A percentile compares a stretch with the other conserved stretches of the same genome.
phyloP scores from a whole-genome alignment of 768 basidiomycete genomes.

The Auriscalpium microsporum region DNA sequence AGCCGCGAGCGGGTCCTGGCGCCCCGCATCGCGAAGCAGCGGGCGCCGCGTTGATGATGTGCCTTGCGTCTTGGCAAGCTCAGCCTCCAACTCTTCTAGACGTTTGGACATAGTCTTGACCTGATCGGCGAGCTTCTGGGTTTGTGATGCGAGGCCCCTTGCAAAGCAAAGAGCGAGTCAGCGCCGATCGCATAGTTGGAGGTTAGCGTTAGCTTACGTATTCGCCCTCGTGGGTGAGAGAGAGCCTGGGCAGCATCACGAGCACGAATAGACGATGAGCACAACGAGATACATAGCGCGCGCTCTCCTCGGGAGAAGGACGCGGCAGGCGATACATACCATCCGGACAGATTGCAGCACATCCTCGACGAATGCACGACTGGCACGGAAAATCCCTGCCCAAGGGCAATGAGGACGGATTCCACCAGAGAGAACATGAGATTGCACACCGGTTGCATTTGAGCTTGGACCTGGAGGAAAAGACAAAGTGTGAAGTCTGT shows the following conservation, averaged over 20 bases:
- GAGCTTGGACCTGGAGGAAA: slow-evolving; percentile 35
- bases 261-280: background rate
- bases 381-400: slow-evolving; percentile 43
- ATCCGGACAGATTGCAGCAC: slow-evolving; percentile 43
- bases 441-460: slow-evolving; percentile 38
- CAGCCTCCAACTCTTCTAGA: slow-evolving; percentile 38
- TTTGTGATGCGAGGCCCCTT: slow-evolving; percentile 45
- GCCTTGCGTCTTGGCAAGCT: slow-evolving; percentile 26
- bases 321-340: slow-evolving; percentile 21
- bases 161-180: slow-evolving; percentile 1
- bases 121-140: slow-evolving; percentile 38
- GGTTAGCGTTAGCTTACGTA: slow-evolving; percentile 30
- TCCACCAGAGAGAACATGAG: slow-evolving; percentile 8
- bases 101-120: slow-evolving; percentile 34
- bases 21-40: background rate
- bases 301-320: too few species aligned
- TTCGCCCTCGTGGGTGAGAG: slow-evolving; percentile 48
- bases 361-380: slow-evolving; percentile 47
- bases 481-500: background rate
- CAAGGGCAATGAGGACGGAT: background rate
- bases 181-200: background rate
- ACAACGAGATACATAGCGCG: background rate
- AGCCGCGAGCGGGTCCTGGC: background rate
- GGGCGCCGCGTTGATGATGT: background rate
- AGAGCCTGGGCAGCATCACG: slow-evolving; percentile 26